These are phyloP conservation scores for Leishmania guyanensis DNA, from an alignment of 208 protist species.

Conservation along the genomic window DNA sequence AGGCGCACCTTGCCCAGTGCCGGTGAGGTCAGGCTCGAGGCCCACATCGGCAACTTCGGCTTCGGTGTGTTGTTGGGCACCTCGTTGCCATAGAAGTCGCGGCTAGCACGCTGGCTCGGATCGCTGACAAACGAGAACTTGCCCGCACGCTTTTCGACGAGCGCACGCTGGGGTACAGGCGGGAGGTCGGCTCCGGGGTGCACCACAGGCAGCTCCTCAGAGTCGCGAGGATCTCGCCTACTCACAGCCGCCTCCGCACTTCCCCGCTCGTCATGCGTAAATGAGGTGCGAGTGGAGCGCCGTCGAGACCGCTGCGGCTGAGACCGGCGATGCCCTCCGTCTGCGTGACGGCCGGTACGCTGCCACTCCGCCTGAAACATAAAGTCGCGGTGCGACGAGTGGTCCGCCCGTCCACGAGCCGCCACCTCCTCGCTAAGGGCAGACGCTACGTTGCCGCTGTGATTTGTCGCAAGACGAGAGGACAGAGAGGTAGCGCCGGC, in stretches of 20 bases:
- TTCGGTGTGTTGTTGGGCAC: constrained; percentile 76
- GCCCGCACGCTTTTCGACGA: constrained; percentile 12
- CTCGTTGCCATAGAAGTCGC: constrained; percentile 27
- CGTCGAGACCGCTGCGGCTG: background rate
- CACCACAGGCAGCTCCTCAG: constrained; percentile 11
- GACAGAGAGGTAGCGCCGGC: background rate
- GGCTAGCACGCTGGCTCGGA: constrained; percentile 18
- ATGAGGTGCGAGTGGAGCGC: background rate
- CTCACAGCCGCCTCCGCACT: background rate
- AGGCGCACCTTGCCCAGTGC: constrained; percentile 53
- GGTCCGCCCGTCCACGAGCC: background rate
- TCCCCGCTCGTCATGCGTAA: background rate
- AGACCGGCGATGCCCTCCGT: background rate
- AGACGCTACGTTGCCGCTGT: background rate
- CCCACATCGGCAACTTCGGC: constrained; percentile 66
- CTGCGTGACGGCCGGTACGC: background rate
- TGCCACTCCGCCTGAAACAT: constrained; percentile 13
- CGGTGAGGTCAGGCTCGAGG: constrained; percentile 72
- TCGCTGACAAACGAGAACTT: constrained; percentile 61
- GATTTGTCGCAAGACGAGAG: background rate
- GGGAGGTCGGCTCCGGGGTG: constrained; percentile 9
- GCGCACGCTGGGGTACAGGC: background rate
- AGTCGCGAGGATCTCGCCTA: background rate
- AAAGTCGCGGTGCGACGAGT: constrained; percentile 7
- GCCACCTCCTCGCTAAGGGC: background rate